Percentiles rank a stretch among this genome's conserved stretches.
phyloP scores from a whole-genome alignment of 306 rosid species.

The Dicorynia guianensis region DNA sequence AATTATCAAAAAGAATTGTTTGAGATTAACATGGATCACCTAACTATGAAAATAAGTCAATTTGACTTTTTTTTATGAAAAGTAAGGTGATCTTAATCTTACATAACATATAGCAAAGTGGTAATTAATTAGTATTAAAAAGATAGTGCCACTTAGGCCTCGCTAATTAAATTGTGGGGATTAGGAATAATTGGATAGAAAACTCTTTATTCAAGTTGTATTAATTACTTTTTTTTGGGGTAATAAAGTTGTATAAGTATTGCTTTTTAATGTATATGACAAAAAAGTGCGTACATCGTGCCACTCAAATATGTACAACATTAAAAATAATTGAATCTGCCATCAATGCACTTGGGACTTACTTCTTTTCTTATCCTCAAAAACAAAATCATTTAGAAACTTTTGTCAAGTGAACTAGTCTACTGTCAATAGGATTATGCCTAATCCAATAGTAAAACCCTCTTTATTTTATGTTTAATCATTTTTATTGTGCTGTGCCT shows the following conservation, averaged over 20 bases:
- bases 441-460: neutral
- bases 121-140: too few relatives aligned
- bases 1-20: too few relatives aligned
- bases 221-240: too few relatives aligned
- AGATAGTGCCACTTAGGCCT: too few relatives aligned
- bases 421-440: neutral
- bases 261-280: neutral
- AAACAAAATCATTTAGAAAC: constrained; percentile 1
- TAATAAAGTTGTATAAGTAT: neutral
- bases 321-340: neutral
- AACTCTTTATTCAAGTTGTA: neutral
- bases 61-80: too few relatives aligned
- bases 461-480: neutral
- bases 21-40: too few relatives aligned
- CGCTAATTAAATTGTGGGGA: neutral
- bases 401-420: constrained; percentile 3
- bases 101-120: too few relatives aligned
- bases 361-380: neutral
- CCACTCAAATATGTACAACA: neutral
- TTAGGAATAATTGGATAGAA: constrained; percentile 18
- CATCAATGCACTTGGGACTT: neutral
- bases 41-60: too few relatives aligned
- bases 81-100: too few relatives aligned
- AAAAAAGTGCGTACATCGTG: neutral
- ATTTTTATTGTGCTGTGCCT: neutral